Conservation (phyloP, 2,329 filamentous ascomycete species). For the Lecanicillium sp. region DNA sequence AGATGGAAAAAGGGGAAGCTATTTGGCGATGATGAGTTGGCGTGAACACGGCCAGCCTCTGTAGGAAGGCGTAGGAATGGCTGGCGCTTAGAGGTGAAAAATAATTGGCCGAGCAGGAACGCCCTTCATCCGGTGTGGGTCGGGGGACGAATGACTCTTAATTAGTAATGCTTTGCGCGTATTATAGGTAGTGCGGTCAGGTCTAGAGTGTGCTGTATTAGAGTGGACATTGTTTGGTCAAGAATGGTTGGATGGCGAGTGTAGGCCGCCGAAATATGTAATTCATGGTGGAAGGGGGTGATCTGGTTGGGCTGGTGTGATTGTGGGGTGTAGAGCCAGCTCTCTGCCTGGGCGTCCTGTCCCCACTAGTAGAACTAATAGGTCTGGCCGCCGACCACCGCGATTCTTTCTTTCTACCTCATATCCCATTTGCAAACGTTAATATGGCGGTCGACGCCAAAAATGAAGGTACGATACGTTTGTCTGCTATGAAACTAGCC, state of each 20-base stretch:
- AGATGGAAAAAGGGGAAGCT: neutral
- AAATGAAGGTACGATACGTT: no score
- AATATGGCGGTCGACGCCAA: no score
- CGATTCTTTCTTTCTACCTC: no score
- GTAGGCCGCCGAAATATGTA: neutral
- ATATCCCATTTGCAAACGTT: no score
- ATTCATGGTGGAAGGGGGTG: neutral
- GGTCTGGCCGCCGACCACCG: no score
- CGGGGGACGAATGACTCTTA: neutral
- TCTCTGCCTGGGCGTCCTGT: neutral
- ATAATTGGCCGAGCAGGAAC: slow-evolving; percentile 2
- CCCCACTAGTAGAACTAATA: no score
- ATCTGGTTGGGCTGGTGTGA: neutral
- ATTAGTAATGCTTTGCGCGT: neutral
- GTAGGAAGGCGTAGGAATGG: no score
- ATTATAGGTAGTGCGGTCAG: neutral
- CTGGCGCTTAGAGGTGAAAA: neutral
- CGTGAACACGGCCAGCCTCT: neutral
- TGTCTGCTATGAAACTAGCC: no score
- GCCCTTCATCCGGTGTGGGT: neutral
- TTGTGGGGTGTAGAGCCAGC: neutral
- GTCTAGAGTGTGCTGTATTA: neutral
- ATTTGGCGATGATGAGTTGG: neutral
- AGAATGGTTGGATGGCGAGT: neutral
- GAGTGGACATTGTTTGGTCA: slow-evolving; percentile 6